phyloP scores from a whole-genome alignment of 768 basidiomycete genomes.

The Psilocybe sp. region DNA sequence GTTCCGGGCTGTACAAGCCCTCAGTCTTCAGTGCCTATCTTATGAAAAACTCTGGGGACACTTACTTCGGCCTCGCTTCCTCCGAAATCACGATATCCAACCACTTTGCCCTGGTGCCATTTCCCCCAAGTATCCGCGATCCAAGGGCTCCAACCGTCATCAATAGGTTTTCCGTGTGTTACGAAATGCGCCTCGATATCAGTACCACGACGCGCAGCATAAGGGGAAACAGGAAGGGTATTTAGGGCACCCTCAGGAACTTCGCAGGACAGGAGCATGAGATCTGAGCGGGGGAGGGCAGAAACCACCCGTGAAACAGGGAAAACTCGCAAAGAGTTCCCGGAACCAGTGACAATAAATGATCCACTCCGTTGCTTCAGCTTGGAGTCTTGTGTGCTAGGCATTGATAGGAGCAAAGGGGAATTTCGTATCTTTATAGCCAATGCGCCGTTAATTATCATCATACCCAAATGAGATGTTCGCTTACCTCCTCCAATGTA shows the following conservation, averaged over 20 bases:
- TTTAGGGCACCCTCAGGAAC: conserved; percentile 25
- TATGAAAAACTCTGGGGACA: not conserved
- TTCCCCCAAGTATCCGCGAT: conserved; percentile 51
- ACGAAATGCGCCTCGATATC: conserved; percentile 55
- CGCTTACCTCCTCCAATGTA: conserved; percentile 56
- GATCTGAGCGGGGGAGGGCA: conserved; percentile 57
- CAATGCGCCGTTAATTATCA: conserved; percentile 1
- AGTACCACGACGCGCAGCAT: conserved; percentile 47
- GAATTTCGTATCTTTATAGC: conserved; percentile 26
- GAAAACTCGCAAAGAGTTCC: conserved; percentile 27
- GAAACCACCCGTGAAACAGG: conserved; percentile 48
- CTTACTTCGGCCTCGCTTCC: conserved; percentile 55
- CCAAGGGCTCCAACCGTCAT: conserved; percentile 47
- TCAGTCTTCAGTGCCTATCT: not conserved
- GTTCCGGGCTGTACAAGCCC: conserved; percentile 52
- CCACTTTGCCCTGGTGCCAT: conserved; percentile 49
- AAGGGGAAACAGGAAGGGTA: conserved; percentile 60
- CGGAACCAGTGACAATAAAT: conserved; percentile 41
- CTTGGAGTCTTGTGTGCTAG: conserved; percentile 9
- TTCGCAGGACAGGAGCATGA: conserved; percentile 42
- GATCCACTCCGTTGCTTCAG: conserved; percentile 26
- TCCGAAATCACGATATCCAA: conserved; percentile 59
- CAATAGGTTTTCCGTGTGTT: conserved; percentile 33
- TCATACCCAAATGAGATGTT: not conserved
- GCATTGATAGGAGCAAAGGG: conserved; percentile 18